phyloP scores from a whole-genome alignment of 768 basidiomycete species.

The Fistulinella prunicolor region DNA sequence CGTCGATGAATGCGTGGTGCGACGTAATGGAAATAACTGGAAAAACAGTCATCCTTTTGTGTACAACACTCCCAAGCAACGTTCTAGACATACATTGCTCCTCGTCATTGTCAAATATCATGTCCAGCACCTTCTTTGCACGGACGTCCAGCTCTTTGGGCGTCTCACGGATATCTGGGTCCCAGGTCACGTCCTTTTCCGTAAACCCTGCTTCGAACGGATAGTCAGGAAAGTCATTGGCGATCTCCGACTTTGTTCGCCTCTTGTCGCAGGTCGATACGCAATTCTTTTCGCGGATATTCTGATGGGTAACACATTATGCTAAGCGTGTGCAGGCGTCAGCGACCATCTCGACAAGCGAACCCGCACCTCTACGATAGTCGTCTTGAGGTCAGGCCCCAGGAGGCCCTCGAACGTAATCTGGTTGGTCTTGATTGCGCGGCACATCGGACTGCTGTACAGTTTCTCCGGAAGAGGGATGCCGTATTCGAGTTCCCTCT shows the following conservation, averaged over 20 bases:
- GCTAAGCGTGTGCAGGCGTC: background rate
- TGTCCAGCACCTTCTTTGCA: constrained; percentile 50
- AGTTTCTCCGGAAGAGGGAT: constrained; percentile 54
- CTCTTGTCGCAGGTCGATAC: constrained; percentile 73
- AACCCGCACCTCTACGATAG: constrained; percentile 54
- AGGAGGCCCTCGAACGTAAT: constrained; percentile 50
- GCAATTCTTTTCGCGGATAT: constrained; percentile 64
- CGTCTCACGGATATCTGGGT: constrained; percentile 52
- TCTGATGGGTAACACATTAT: constrained; percentile 35
- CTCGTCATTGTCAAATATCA: constrained; percentile 46
- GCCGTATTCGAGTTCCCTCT: constrained; percentile 35
- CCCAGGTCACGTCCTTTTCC: constrained; percentile 66
- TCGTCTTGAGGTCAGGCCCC: constrained; percentile 29
- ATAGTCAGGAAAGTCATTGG: constrained; percentile 46
- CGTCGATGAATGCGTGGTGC: constrained; percentile 61
- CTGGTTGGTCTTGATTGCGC: constrained; percentile 56
- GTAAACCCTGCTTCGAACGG: constrained; percentile 53
- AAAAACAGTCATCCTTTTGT: background rate
- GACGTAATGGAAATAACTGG: constrained; percentile 66
- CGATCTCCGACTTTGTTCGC: constrained; percentile 47
- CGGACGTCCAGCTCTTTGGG: constrained; percentile 43
- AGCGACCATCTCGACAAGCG: background rate
- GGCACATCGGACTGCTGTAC: constrained; percentile 61
- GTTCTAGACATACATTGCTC: constrained; percentile 44
- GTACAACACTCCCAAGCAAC: background rate